Percentiles rank a stretch among this genome's conserved stretches.
These are phyloP conservation scores for Sonneratia alba DNA, from an alignment of 345 rosid species.

Conservation along the genomic window DNA sequence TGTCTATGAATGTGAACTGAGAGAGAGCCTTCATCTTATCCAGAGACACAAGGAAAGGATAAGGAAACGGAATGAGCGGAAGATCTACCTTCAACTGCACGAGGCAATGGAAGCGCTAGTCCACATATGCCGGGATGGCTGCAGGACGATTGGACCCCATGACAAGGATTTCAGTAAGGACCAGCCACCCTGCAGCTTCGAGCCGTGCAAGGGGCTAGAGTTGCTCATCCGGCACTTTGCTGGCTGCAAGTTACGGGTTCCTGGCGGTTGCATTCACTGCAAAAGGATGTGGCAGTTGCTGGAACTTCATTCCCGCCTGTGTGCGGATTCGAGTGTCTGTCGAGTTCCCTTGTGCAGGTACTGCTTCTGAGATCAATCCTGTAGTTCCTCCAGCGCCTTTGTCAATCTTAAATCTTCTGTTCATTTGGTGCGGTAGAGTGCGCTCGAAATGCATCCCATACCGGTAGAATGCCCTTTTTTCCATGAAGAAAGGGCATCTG, in stretches of 20 bases:
- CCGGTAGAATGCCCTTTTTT: too few relatives aligned
- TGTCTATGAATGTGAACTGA: neutral
- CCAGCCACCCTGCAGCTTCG: conserved; percentile 46
- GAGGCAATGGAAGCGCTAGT: conserved; percentile 95
- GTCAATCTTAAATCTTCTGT: neutral
- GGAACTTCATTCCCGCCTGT: conserved; percentile 75
- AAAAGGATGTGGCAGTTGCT: conserved; percentile 94
- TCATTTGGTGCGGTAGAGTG: too few relatives aligned
- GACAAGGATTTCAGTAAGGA: conserved; percentile 51
- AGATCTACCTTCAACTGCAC: conserved; percentile 57
- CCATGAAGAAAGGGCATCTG: too few relatives aligned
- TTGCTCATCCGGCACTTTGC: conserved; percentile 73
- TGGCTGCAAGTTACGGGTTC: conserved; percentile 57
- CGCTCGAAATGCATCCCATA: too few relatives aligned
- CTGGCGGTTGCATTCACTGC: conserved; percentile 80
- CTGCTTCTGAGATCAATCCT: too few relatives aligned
- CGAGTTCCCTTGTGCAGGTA: conserved; percentile 88
- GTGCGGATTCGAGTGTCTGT: conserved; percentile 48
- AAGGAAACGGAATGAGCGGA: conserved; percentile 40
- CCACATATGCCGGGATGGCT: conserved; percentile 87
- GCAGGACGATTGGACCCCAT: conserved; percentile 79
- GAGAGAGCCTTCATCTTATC: neutral
- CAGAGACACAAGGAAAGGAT: conserved; percentile 49
- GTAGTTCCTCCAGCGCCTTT: neutral
- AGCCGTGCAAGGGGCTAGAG: conserved; percentile 79